Evolutionary conservation across 306 rosid genomes (phyloP).

Genomic region (Fragaria vesca): DNA sequence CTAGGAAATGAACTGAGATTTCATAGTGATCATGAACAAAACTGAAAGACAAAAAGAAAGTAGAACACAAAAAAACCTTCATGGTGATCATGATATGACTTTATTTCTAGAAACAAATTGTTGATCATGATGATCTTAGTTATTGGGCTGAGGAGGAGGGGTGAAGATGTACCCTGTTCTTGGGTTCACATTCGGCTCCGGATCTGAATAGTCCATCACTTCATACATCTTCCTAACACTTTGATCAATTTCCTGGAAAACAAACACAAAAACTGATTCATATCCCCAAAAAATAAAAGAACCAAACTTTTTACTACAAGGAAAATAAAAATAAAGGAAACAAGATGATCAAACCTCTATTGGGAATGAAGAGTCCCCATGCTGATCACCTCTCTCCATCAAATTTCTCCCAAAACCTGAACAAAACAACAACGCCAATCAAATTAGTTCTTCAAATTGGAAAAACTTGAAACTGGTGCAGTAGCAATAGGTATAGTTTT

Average conservation of each 20-base stretch:
- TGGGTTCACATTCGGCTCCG: slow-evolving; percentile 71
- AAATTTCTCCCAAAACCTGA: slow-evolving; percentile 50
- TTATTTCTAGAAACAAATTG: slow-evolving; percentile 10
- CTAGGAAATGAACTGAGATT: not conserved
- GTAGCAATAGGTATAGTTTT: not conserved
- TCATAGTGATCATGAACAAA: not conserved
- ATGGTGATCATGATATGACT: slow-evolving; percentile 4
- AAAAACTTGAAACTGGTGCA: not conserved
- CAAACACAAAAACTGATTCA: slow-evolving; percentile 6
- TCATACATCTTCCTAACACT: slow-evolving; percentile 18
- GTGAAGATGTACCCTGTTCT: slow-evolving; percentile 41
- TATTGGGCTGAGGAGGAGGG: slow-evolving; percentile 38
- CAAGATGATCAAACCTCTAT: slow-evolving; percentile 23
- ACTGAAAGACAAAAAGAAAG: not conserved
- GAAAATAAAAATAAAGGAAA: no score
- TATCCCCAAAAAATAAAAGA: not conserved
- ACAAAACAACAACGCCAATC: slow-evolving; percentile 8
- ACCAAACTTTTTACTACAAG: not conserved
- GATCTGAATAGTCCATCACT: slow-evolving; percentile 63
- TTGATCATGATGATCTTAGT: slow-evolving; percentile 4
- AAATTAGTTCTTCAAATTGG: not conserved
- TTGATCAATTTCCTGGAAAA: slow-evolving; percentile 35
- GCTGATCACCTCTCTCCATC: slow-evolving; percentile 33
- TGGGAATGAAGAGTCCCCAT: slow-evolving; percentile 13
- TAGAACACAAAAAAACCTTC: not conserved